phyloP scores from a whole-genome alignment of 208 protist genomes.

The Leishmania mexicana region DNA sequence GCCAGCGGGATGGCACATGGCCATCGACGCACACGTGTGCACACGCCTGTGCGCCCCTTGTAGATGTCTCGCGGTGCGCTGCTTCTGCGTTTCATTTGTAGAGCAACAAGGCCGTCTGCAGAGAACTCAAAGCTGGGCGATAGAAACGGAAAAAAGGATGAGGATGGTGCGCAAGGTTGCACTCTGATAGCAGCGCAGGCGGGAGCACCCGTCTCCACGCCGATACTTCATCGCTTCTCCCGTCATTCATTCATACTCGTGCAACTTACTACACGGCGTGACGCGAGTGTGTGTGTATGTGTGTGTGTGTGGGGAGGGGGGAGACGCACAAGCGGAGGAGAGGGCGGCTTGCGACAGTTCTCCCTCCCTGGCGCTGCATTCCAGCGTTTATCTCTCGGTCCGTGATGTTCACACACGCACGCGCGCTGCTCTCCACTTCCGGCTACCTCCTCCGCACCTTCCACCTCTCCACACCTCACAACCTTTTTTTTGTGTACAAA shows the following conservation, averaged over 20 bases:
- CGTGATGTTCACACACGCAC: not conserved
- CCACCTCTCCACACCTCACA: not conserved
- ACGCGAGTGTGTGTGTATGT: not conserved
- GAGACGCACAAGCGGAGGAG: not conserved
- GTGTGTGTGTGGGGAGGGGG: no score
- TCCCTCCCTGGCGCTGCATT: not conserved
- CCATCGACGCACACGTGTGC: not conserved
- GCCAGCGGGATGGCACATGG: not conserved
- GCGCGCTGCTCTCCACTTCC: not conserved
- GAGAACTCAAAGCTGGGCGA: not conserved
- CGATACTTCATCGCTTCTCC: not conserved
- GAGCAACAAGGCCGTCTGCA: not conserved
- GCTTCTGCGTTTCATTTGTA: not conserved
- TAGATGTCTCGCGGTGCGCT: not conserved
- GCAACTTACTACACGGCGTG: not conserved
- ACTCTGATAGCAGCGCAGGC: not conserved
- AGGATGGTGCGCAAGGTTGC: no score
- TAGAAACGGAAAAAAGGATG: no score
- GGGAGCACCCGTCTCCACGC: not conserved
- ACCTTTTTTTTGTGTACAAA: not conserved
- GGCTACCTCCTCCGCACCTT: not conserved
- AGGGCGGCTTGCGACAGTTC: not conserved
- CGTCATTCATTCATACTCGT: not conserved
- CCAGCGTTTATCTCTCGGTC: not conserved
- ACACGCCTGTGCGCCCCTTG: not conserved